Evolutionary conservation across 2,329 filamentous ascomycete species (phyloP).

Genomic region (Aspergillus ustus): DNA sequence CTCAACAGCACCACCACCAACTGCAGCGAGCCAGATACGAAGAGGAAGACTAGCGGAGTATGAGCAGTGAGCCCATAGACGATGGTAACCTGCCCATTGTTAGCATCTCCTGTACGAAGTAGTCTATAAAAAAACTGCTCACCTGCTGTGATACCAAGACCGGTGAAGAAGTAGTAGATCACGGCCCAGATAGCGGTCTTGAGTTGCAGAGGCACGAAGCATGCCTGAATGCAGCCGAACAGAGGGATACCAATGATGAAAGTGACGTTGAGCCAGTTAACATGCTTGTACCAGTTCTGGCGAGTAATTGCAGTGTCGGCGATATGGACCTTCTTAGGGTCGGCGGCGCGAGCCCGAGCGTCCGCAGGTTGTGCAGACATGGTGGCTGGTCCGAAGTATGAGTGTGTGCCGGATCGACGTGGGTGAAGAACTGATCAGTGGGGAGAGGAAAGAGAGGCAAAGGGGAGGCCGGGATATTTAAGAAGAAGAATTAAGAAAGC

Average conservation of each 20-base stretch:
- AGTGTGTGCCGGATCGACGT: neutral
- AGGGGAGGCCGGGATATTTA: conserved; percentile 14
- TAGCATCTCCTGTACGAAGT: conserved; percentile 10
- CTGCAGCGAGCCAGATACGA: conserved; percentile 79
- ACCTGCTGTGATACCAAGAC: conserved; percentile 80
- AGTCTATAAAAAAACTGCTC: conserved; percentile 33
- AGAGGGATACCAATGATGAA: conserved; percentile 80
- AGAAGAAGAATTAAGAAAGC: conserved; percentile 20
- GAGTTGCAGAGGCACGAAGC: conserved; percentile 75
- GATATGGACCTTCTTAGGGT: conserved; percentile 78
- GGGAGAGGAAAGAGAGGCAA: conserved; percentile 7
- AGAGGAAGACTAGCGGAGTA: conserved; percentile 79
- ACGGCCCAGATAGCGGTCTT: conserved; percentile 77
- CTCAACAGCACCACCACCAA: conserved; percentile 81
- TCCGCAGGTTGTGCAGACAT: conserved; percentile 44
- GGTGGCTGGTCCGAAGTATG: conserved; percentile 21
- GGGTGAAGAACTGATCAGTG: neutral
- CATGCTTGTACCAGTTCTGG: conserved; percentile 86
- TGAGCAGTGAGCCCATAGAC: conserved; percentile 84
- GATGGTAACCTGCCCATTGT: conserved; percentile 66
- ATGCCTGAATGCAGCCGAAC: conserved; percentile 71
- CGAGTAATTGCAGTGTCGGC: conserved; percentile 79
- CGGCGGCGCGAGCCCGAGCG: conserved; percentile 38
- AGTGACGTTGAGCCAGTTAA: conserved; percentile 89
- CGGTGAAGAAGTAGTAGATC: conserved; percentile 80